A percentile compares a stretch with the other conserved stretches of the same genome.
Conservation (phyloP, 768 basidiomycete genomes). For the Macrocybe gigantea region DNA sequence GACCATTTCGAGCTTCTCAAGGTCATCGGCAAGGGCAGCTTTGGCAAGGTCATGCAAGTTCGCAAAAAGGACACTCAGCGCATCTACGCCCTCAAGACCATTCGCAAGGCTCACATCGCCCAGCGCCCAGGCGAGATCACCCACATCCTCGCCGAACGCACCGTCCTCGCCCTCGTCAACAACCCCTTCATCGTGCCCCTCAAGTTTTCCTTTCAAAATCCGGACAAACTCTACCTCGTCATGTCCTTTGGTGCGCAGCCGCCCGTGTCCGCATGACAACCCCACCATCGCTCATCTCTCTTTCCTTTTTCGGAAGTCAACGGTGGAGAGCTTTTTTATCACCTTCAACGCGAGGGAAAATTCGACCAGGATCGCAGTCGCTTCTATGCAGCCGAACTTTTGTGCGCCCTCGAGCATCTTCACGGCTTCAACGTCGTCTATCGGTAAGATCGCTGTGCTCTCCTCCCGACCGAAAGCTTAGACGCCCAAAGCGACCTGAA, state of each 20-base stretch:
- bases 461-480: background rate
- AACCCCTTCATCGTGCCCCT: conserved; percentile 99
- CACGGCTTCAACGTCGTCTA: conserved; percentile 99
- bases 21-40: conserved; percentile 96
- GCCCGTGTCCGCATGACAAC: conserved; percentile 1
- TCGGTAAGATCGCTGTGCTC: conserved; percentile 46
- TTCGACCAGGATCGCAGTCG: conserved; percentile 92
- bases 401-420: conserved; percentile 92
- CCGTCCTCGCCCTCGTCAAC: conserved; percentile 94
- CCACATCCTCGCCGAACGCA: conserved; percentile 95
- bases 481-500: conserved; percentile 71
- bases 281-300: conserved; percentile 1
- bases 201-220: conserved; percentile 98
- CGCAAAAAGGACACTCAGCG: conserved; percentile 98
- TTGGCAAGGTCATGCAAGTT: conserved; percentile 99
- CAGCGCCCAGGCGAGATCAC: conserved; percentile 95
- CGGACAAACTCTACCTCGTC: conserved; percentile 94
- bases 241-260: conserved; percentile 81
- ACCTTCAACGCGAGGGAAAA: conserved; percentile 92
- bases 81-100: conserved; percentile 97
- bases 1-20: conserved; percentile 96
- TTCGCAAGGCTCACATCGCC: conserved; percentile 96
- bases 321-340: conserved; percentile 97
- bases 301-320: conserved; percentile 53
- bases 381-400: conserved; percentile 96